Conservation (phyloP, 2,329 filamentous ascomycete genomes). For the Aspergillus sp. region DNA sequence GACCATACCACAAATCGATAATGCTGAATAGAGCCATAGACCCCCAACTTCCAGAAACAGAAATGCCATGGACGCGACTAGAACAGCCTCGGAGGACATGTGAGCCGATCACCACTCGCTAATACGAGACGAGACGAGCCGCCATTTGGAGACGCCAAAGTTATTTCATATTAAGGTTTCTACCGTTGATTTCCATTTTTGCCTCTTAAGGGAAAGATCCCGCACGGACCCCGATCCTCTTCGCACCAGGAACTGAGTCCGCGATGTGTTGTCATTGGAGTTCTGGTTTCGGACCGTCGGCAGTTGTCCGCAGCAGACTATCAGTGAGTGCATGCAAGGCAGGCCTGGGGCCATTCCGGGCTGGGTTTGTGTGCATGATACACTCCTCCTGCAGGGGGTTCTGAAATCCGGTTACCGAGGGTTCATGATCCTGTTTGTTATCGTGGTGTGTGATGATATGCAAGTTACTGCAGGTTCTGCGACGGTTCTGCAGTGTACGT, state of each 20-base stretch:
- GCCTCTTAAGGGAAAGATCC: neutral
- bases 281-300: too few species aligned
- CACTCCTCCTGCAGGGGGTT: too few species aligned
- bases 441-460: too few species aligned
- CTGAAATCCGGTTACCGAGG: too few species aligned
- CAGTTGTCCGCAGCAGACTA: too few species aligned
- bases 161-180: neutral
- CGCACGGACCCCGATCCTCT: neutral
- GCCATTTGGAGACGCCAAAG: neutral
- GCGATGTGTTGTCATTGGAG: neutral
- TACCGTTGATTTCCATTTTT: neutral
- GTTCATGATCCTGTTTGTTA: too few species aligned
- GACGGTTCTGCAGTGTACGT: too few species aligned
- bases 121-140: neutral
- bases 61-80: neutral
- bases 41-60: neutral
- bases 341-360: too few species aligned
- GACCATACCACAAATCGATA: neutral
- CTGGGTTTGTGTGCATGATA: too few species aligned
- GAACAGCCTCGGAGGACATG: neutral
- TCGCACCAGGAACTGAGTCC: neutral
- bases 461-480: too few species aligned
- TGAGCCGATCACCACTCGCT: neutral
- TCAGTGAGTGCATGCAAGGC: too few species aligned
- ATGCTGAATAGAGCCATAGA: neutral